These are phyloP conservation scores for Fusarium praegraminearum DNA, from an alignment of 2,329 filamentous ascomycete genomes.

Conservation along the genomic window DNA sequence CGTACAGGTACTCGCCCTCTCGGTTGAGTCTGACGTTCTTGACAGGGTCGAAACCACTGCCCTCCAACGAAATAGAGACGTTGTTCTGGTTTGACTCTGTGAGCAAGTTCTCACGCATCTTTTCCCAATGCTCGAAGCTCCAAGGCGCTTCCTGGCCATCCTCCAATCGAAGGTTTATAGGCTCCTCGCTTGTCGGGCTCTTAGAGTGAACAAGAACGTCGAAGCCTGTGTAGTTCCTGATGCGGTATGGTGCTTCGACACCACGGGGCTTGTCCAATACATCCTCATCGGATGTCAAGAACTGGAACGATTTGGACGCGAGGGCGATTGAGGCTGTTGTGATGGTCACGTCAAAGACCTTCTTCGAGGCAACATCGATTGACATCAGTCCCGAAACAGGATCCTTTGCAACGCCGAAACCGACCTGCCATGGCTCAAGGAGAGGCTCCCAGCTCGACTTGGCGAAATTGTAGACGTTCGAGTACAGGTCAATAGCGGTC, in stretches of 20 bases:
- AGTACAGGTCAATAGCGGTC: constrained; percentile 90
- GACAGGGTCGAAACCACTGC: constrained; percentile 92
- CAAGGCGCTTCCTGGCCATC: constrained; percentile 94
- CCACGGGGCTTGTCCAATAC: constrained; percentile 93
- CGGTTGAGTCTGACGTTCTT: constrained; percentile 89
- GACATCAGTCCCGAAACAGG: constrained; percentile 80
- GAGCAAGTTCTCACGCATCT: constrained; percentile 92
- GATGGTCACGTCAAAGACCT: constrained; percentile 89
- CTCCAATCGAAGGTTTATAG: constrained; percentile 79
- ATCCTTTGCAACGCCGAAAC: constrained; percentile 86
- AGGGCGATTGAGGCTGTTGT: constrained; percentile 95
- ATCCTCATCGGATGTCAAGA: constrained; percentile 85
- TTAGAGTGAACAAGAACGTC: constrained; percentile 87
- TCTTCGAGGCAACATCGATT: constrained; percentile 88
- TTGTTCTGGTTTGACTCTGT: constrained; percentile 83
- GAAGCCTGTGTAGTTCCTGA: constrained; percentile 96
- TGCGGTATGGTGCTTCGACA: constrained; percentile 90
- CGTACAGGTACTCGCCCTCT: constrained; percentile 94
- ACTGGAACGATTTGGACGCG: constrained; percentile 91
- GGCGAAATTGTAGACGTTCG: constrained; percentile 98
- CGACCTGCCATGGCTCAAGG: constrained; percentile 96
- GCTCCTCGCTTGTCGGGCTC: constrained; percentile 71
- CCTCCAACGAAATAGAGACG: constrained; percentile 87
- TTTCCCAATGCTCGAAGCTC: constrained; percentile 97
- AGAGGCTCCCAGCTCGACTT: constrained; percentile 98